These are phyloP conservation scores for Firmiana major DNA, from an alignment of 345 rosid genomes.

Conservation along the genomic window DNA sequence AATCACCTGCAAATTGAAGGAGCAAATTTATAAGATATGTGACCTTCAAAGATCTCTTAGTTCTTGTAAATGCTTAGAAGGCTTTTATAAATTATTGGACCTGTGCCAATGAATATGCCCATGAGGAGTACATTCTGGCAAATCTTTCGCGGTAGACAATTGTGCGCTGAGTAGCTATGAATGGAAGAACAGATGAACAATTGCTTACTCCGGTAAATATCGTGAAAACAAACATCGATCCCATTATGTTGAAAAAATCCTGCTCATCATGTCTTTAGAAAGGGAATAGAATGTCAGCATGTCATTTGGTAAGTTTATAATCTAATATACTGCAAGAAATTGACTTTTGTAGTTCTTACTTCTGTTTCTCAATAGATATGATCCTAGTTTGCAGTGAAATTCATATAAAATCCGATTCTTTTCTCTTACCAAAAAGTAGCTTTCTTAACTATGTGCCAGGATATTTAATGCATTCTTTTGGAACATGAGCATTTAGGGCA, in stretches of 20 bases:
- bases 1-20: conserved; percentile 23
- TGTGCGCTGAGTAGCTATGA: conserved; percentile 38
- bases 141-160: conserved; percentile 60
- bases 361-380: neutral
- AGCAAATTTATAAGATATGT: neutral
- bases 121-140: conserved; percentile 55
- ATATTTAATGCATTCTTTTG: neutral
- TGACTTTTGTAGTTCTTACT: neutral
- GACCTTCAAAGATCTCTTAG: neutral
- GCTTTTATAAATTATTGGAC: conserved; percentile 21
- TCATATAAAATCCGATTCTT: neutral
- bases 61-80: neutral
- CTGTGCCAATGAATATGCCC: conserved; percentile 63
- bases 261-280: conserved; percentile 43
- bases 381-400: neutral
- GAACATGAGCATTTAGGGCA: neutral
- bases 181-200: conserved; percentile 41
- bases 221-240: conserved; percentile 39
- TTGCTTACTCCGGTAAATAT: conserved; percentile 36
- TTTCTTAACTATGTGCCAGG: neutral
- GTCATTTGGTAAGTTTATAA: neutral
- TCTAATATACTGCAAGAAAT: neutral
- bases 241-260: conserved; percentile 46
- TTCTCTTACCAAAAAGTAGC: neutral
- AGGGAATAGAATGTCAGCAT: neutral